Conservation (phyloP, 2,329 filamentous ascomycete species). For the Zasmidium angulare region DNA sequence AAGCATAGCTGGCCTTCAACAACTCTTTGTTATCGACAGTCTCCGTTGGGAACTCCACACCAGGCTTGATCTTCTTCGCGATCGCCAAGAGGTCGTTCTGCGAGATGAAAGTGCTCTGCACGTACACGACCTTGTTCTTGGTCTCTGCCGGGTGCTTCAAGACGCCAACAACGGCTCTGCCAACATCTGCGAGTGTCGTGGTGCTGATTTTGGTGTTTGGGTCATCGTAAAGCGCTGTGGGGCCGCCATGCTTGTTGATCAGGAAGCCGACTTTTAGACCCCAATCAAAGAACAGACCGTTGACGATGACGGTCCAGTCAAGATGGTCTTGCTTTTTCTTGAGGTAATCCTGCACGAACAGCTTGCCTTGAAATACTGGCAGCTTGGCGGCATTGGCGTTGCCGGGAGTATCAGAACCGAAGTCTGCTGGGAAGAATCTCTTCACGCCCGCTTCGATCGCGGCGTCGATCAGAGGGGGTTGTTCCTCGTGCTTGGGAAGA, state of each 20-base stretch:
- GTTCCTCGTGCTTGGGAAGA: constrained; percentile 13
- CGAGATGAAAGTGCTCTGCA: constrained; percentile 37
- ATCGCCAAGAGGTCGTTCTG: constrained; percentile 40
- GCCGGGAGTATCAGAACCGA: constrained; percentile 36
- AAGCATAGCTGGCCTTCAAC: constrained; percentile 31
- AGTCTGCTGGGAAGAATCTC: constrained; percentile 43
- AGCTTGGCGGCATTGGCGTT: constrained; percentile 33
- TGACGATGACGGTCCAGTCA: constrained; percentile 37
- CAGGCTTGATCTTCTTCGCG: constrained; percentile 35
- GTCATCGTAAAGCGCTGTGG: constrained; percentile 36
- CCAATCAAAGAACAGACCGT: constrained; percentile 40
- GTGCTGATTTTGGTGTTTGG: constrained; percentile 36
- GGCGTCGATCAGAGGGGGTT: constrained; percentile 41
- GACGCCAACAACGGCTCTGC: constrained; percentile 34
- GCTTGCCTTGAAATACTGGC: constrained; percentile 41
- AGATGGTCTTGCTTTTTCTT: constrained; percentile 29
- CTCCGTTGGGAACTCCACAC: constrained; percentile 27
- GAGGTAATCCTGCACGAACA: constrained; percentile 38
- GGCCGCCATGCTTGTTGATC: constrained; percentile 30
- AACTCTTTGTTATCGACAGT: constrained; percentile 28
- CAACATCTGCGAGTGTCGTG: constrained; percentile 35
- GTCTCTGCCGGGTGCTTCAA: constrained; percentile 37
- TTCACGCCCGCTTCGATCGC: constrained; percentile 38
- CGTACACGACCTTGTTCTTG: constrained; percentile 36
- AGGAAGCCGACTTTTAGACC: constrained; percentile 33